Conservation (phyloP, 2,329 filamentous ascomycete genomes). For the Xylaria sp. region DNA sequence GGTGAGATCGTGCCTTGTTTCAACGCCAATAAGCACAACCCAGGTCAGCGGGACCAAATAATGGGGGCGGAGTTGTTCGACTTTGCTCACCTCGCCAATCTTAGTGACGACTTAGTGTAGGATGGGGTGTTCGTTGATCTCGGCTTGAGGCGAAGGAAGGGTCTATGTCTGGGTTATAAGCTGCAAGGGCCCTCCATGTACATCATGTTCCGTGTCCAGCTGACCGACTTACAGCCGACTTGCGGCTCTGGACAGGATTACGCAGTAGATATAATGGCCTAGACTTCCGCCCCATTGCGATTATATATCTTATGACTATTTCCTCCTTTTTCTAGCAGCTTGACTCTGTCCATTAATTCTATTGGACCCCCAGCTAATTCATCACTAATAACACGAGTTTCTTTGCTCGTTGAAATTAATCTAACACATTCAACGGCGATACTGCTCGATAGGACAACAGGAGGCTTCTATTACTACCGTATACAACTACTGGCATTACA, state of each 20-base stretch:
- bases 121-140: slow-evolving; percentile 9
- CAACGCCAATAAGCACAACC: slow-evolving; percentile 23
- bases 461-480: slow-evolving; percentile 26
- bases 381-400: neutral
- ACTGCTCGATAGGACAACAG: neutral
- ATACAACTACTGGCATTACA: slow-evolving; percentile 32
- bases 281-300: neutral
- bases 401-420: neutral
- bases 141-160: slow-evolving; percentile 22
- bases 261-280: slow-evolving; percentile 5
- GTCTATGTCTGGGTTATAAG: slow-evolving; percentile 16
- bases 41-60: slow-evolving; percentile 17
- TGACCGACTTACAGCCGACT: neutral
- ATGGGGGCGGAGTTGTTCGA: slow-evolving; percentile 21
- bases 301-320: neutral
- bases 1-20: neutral
- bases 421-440: neutral
- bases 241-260: neutral
- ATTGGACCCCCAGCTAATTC: neutral
- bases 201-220: neutral
- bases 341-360: neutral
- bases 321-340: neutral
- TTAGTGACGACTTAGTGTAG: slow-evolving; percentile 18
- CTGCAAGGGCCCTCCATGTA: neutral
- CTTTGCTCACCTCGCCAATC: slow-evolving; percentile 21